Conservation (phyloP, 2,329 filamentous ascomycete genomes). For the Fusarium proliferatum region DNA sequence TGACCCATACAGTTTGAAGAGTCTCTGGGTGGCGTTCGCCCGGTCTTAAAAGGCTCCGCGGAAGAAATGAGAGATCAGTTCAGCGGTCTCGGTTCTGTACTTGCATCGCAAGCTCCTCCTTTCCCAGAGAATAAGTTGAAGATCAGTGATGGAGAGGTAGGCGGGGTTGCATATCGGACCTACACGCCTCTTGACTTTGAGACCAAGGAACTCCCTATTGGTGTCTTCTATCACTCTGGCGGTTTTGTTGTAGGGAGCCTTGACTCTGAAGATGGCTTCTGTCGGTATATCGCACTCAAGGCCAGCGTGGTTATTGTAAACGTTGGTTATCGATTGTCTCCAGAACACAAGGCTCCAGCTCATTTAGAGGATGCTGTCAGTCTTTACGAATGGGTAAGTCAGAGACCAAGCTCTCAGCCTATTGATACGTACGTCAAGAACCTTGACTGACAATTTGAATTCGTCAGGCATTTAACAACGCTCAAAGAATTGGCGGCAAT, state of each 20-base stretch:
- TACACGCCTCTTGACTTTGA: neutral
- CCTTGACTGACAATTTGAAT: rapidly evolving
- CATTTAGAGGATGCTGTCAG: neutral
- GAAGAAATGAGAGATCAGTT: neutral
- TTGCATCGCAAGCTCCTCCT: neutral
- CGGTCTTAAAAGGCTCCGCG: neutral
- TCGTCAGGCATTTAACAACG: neutral
- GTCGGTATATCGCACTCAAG: neutral
- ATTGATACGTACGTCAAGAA: rapidly evolving
- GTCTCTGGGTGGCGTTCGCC: neutral
- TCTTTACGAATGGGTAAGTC: neutral
- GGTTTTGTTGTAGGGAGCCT: neutral
- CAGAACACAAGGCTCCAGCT: neutral
- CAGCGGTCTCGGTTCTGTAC: neutral
- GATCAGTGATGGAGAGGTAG: neutral
- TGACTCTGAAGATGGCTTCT: neutral
- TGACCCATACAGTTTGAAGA: neutral
- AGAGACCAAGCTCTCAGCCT: rapidly evolving
- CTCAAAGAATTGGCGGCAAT: neutral
- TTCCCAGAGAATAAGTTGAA: neutral
- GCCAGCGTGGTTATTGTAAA: neutral
- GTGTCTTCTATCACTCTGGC: neutral
- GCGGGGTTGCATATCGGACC: neutral
- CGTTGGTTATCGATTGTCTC: neutral
- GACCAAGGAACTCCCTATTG: neutral